Percentiles rank a stretch among this genome's conserved stretches.
Conservation (phyloP, 1,284 basidiomycete genomes). For the Pseudomicrostroma phylloplanum region DNA sequence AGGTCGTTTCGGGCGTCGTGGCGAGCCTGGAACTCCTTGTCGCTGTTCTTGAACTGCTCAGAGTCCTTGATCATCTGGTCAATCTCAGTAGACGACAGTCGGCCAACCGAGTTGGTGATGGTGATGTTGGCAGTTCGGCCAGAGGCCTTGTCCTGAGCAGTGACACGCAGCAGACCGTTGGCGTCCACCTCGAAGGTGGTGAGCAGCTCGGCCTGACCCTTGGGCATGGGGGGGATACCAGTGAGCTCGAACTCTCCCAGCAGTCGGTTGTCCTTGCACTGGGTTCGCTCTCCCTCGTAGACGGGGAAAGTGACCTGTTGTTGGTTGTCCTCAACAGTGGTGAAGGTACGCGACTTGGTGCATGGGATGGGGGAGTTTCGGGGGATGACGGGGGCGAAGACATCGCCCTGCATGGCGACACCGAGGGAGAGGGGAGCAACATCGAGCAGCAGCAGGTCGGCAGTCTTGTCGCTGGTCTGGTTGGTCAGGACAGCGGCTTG, state of each 20-base stretch:
- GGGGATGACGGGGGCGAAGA: conserved; percentile 50
- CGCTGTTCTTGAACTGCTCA: conserved; percentile 50
- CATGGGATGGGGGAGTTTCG: conserved; percentile 50
- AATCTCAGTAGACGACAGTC: conserved; percentile 47
- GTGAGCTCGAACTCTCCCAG: conserved; percentile 51
- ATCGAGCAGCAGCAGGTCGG: conserved; percentile 50
- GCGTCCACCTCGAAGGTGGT: conserved; percentile 51
- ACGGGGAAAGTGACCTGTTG: conserved; percentile 51
- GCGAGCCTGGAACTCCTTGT: conserved; percentile 51
- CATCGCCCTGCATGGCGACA: conserved; percentile 51
- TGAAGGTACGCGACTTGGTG: conserved; percentile 51
- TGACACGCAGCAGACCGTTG: conserved; percentile 50
- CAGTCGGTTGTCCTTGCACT: conserved; percentile 52
- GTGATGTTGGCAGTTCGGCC: conserved; percentile 51
- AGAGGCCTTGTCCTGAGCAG: conserved; percentile 48
- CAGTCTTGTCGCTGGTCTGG: conserved; percentile 52
- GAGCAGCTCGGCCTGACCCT: conserved; percentile 49
- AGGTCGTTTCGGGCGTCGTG: conserved; percentile 50
- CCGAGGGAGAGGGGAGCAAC: conserved; percentile 51
- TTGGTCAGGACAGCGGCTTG: conserved; percentile 50
- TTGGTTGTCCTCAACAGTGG: conserved; percentile 51
- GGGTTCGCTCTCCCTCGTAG: conserved; percentile 51
- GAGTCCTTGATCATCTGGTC: conserved; percentile 52
- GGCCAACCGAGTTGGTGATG: conserved; percentile 51
- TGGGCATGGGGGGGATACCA: conserved; percentile 49